Conservation (phyloP, 345 rosid species). For the Cardamine occulta region DNA sequence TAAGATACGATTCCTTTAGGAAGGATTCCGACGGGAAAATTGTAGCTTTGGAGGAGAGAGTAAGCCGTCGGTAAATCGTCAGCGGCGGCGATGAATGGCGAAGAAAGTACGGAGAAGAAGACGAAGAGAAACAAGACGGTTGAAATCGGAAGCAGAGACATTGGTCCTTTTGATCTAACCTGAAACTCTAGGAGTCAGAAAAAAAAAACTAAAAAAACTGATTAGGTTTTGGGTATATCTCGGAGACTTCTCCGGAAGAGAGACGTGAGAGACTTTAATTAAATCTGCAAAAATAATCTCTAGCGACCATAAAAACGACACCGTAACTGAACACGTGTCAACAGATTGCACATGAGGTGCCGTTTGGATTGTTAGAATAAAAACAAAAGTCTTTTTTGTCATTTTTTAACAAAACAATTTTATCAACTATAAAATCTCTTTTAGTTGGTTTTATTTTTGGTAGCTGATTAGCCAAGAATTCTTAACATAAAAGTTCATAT, state of each 20-base stretch:
- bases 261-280: slow-evolving; percentile 31
- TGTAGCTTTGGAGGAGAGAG: slow-evolving; percentile 61
- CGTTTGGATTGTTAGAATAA: neutral
- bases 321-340: slow-evolving; percentile 27
- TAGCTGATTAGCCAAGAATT: neutral
- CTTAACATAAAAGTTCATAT: too few species aligned
- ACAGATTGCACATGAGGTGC: neutral
- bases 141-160: slow-evolving; percentile 31
- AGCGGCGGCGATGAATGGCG: slow-evolving; percentile 37
- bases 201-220: neutral
- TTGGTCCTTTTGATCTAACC: neutral
- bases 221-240: slow-evolving; percentile 17
- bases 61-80: slow-evolving; percentile 55
- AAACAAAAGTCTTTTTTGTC: neutral
- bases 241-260: neutral
- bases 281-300: neutral
- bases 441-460: neutral
- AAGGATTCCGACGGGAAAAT: slow-evolving; percentile 81
- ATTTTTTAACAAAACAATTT: neutral
- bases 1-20: slow-evolving; percentile 67
- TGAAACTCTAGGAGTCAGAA: neutral
- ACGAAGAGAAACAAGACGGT: slow-evolving; percentile 27
- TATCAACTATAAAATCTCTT: neutral
- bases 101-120: slow-evolving; percentile 15
- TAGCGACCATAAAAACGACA: slow-evolving; percentile 4